These are phyloP conservation scores for Fusarium globosum DNA, from an alignment of 2,329 filamentous ascomycete genomes.

Conservation along the genomic window DNA sequence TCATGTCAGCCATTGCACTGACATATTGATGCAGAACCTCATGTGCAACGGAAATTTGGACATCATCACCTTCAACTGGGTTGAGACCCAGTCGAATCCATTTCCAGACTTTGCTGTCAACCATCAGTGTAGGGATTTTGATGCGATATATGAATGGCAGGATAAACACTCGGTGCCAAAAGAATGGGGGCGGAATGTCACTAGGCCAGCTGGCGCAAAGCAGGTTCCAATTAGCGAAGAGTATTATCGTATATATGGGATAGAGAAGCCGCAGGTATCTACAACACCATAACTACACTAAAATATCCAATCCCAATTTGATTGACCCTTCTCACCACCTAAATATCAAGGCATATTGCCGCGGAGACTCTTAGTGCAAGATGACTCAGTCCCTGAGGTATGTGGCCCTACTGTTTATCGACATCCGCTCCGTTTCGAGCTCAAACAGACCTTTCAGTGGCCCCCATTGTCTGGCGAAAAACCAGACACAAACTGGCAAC, in stretches of 20 bases:
- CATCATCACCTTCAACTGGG: constrained; percentile 14
- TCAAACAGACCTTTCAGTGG: neutral
- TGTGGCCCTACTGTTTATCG: neutral
- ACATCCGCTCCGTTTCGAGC: neutral
- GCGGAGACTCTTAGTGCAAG: neutral
- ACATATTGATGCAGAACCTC: constrained; percentile 15
- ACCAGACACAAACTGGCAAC: neutral
- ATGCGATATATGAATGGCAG: constrained; percentile 18
- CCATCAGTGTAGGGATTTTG: constrained; percentile 7
- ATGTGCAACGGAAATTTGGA: constrained; percentile 11
- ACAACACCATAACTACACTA: neutral
- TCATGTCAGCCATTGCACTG: constrained; percentile 9
- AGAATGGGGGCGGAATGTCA: constrained; percentile 10
- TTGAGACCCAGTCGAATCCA: constrained; percentile 8
- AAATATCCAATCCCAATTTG: neutral
- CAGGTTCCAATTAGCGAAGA: constrained; percentile 11
- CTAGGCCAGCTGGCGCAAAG: neutral
- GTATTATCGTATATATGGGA: constrained; percentile 10
- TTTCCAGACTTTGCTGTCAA: constrained; percentile 16
- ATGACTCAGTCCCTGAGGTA: too few species aligned
- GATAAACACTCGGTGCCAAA: constrained; percentile 10
- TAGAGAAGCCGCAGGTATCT: neutral
- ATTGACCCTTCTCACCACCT: neutral
- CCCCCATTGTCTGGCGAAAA: neutral
- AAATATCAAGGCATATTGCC: fast-evolving